These are phyloP conservation scores for Colletotrichum noveboracense DNA, from an alignment of 2,329 filamentous ascomycete species.

Conservation along the genomic window DNA sequence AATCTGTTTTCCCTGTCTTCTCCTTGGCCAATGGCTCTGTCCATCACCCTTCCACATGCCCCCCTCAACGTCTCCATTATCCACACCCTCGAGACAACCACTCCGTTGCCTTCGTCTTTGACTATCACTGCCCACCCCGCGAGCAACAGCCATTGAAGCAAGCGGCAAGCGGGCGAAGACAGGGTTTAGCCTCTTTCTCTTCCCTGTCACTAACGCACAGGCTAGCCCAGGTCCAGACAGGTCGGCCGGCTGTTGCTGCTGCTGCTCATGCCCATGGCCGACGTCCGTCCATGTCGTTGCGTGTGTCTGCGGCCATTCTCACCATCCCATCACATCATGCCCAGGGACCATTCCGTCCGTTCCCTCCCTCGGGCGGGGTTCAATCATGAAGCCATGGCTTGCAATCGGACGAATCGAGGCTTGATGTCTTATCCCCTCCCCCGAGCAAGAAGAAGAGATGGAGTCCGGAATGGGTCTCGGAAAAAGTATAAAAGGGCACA, in stretches of 20 bases:
- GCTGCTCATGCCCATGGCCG: conserved; percentile 35
- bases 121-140: not conserved
- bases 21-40: conserved; percentile 29
- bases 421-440: conserved; percentile 43
- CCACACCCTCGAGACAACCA: conserved; percentile 12
- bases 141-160: not conserved
- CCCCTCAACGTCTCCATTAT: not conserved
- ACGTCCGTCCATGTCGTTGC: conserved; percentile 27
- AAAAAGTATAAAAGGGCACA: conserved; percentile 69
- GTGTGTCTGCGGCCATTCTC: conserved; percentile 22
- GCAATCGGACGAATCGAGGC: conserved; percentile 48
- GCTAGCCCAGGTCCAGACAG: conserved; percentile 20
- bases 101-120: not conserved
- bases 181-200: conserved; percentile 13
- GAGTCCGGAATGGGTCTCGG: conserved; percentile 38
- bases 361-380: conserved; percentile 45
- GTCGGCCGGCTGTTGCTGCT: conserved; percentile 31
- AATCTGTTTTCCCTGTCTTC: conserved; percentile 28
- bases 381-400: conserved; percentile 24
- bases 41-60: conserved; percentile 28
- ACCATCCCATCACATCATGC: conserved; percentile 37
- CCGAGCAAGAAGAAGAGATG: conserved; percentile 32
- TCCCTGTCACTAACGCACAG: conserved; percentile 18
- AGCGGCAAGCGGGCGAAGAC: conserved; percentile 12
- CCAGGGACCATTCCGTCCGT: conserved; percentile 32